Percentiles rank a stretch among this genome's conserved stretches.
Evolutionary conservation across 2,329 filamentous ascomycete species (phyloP).

Genomic region (Fusarium coicis): DNA sequence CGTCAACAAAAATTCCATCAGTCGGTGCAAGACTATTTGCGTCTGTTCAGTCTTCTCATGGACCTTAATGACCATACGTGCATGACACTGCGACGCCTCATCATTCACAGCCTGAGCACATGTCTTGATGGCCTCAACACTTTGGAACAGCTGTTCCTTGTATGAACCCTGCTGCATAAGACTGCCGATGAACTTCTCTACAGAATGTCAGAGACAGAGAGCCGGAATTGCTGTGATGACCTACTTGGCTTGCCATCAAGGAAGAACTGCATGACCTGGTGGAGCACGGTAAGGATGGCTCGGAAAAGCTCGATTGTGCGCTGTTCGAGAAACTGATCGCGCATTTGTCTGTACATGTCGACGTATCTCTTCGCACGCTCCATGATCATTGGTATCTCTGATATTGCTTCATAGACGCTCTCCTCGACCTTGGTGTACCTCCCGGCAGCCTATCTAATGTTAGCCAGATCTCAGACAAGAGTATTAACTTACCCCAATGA

Average conservation of each 20-base stretch:
- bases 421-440: neutral
- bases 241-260: neutral
- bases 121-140: neutral
- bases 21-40: neutral
- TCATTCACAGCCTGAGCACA: neutral
- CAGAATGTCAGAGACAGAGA: neutral
- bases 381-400: neutral
- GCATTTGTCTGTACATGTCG: neutral
- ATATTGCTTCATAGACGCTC: neutral
- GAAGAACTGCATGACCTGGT: neutral
- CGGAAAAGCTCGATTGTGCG: neutral
- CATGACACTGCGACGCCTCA: neutral
- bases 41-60: neutral
- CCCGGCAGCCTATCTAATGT: neutral
- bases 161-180: neutral
- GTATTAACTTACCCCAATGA: neutral
- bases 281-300: neutral
- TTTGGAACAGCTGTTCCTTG: neutral
- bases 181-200: neutral
- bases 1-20: neutral
- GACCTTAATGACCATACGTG: neutral
- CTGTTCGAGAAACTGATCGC: neutral
- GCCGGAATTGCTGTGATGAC: rapidly evolving
- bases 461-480: neutral
- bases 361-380: neutral